Conservation (phyloP, 371 early-diverging fungal genomes). For the Rhizomucor pusillus region DNA sequence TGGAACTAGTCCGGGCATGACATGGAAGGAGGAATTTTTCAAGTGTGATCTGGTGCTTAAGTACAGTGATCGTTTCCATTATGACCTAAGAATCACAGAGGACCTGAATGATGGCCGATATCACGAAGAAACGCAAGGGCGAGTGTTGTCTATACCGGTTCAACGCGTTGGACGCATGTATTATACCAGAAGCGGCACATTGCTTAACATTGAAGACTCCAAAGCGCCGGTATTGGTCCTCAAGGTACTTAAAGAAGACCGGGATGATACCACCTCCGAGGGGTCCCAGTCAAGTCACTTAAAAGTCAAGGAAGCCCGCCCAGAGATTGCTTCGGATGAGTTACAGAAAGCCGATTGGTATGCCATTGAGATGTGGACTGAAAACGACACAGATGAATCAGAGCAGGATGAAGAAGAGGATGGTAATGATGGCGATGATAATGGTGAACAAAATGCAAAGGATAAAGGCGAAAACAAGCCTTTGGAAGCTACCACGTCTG, state of each 20-base stretch:
- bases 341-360: constrained; percentile 37
- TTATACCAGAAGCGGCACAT: constrained; percentile 66
- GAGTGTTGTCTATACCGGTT: constrained; percentile 6
- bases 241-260: constrained; percentile 38
- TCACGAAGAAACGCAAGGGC: constrained; percentile 51
- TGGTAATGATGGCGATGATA: constrained; percentile 6
- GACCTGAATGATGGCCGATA: constrained; percentile 73
- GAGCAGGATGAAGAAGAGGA: constrained; percentile 22
- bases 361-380: constrained; percentile 34
- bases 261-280: neutral
- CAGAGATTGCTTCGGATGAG: constrained; percentile 32
- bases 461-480: neutral
- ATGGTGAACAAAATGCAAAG: constrained; percentile 3
- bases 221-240: constrained; percentile 68
- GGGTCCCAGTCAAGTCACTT: constrained; percentile 8
- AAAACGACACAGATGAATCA: constrained; percentile 10
- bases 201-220: constrained; percentile 72
- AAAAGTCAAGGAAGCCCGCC: constrained; percentile 21
- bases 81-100: constrained; percentile 54
- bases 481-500: neutral
- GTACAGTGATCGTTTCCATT: constrained; percentile 16
- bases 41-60: constrained; percentile 30
- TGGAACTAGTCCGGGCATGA: constrained; percentile 30
- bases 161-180: constrained; percentile 46
- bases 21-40: constrained; percentile 77